phyloP scores from a whole-genome alignment of 169 alveolate species.

The Plasmodium sp. region DNA sequence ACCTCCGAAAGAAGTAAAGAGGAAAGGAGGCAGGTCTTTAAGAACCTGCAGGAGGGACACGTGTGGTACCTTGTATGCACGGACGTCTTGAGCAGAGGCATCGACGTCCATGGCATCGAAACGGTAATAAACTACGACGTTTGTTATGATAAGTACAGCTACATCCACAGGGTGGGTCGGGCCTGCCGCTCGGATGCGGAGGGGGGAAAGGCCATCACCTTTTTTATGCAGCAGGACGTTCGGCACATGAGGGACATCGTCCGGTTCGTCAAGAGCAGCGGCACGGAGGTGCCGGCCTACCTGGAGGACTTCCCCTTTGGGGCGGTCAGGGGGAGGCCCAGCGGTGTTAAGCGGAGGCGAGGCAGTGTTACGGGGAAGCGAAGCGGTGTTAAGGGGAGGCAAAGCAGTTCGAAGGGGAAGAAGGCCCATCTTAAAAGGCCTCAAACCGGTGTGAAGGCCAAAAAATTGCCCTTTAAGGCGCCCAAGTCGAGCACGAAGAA shows the following conservation, averaged over 20 bases:
- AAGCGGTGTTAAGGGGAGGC: background rate
- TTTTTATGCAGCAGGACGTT: constrained; percentile 25
- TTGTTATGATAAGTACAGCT: constrained; percentile 94
- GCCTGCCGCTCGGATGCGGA: constrained; percentile 97
- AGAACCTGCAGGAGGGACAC: constrained; percentile 14
- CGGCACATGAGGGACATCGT: constrained; percentile 48
- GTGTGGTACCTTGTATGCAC: constrained; percentile 69
- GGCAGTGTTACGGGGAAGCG: background rate
- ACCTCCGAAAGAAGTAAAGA: constrained; percentile 60
- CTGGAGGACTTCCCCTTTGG: constrained; percentile 10
- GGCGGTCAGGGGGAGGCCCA: background rate
- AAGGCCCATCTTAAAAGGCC: background rate
- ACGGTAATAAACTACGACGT: constrained; percentile 97
- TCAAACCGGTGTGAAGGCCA: background rate
- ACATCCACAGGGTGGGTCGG: constrained; percentile 98
- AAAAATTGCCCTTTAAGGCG: background rate
- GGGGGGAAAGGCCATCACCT: constrained; percentile 85
- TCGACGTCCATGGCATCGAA: constrained; percentile 96
- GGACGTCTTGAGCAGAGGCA: constrained; percentile 91
- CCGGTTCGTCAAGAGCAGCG: constrained; percentile 49
- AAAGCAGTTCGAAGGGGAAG: background rate
- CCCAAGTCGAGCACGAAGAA: background rate
- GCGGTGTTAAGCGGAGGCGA: background rate
- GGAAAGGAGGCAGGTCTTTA: constrained; percentile 35
- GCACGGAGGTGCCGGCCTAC: constrained; percentile 26